Conservation (phyloP, 495 filamentous ascomycete species). For the Cercophora newfieldiana region DNA sequence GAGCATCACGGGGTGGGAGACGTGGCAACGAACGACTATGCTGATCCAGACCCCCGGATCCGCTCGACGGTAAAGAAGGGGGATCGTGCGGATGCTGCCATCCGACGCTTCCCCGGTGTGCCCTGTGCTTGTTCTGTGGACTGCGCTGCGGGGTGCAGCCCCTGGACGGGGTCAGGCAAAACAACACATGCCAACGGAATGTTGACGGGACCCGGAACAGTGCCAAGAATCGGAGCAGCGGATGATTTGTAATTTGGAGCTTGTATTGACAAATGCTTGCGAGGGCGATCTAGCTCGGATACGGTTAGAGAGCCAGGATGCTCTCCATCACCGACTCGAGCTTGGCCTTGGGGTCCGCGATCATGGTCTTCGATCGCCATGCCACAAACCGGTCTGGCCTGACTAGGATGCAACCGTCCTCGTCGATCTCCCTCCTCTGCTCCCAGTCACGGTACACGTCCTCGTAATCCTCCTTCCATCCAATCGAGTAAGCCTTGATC, state of each 20-base stretch:
- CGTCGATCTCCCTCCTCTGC: slow-evolving; percentile 35
- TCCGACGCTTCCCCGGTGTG: no score
- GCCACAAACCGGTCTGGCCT: slow-evolving; percentile 47
- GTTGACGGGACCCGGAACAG: no score
- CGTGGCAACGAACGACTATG: neutral
- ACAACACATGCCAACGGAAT: no score
- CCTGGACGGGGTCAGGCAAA: no score
- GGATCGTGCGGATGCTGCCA: neutral
- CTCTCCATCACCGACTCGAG: slow-evolving; percentile 31
- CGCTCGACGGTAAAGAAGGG: neutral
- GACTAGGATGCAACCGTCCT: slow-evolving; percentile 45
- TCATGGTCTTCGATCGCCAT: slow-evolving; percentile 38
- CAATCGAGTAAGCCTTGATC: slow-evolving; percentile 37
- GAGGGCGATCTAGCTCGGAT: neutral
- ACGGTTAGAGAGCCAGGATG: slow-evolving; percentile 16
- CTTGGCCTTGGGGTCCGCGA: slow-evolving; percentile 19
- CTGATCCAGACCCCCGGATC: neutral
- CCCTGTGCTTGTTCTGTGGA: no score
- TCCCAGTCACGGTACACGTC: slow-evolving; percentile 43
- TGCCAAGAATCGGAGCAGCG: no score
- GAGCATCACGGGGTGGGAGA: neutral
- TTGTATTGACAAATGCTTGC: no score
- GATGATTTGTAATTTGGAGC: no score
- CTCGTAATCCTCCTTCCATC: slow-evolving; percentile 43
- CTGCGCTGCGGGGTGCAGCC: neutral